phyloP scores from a whole-genome alignment of 176 grass and related monocot species.

The Carex pumila region DNA sequence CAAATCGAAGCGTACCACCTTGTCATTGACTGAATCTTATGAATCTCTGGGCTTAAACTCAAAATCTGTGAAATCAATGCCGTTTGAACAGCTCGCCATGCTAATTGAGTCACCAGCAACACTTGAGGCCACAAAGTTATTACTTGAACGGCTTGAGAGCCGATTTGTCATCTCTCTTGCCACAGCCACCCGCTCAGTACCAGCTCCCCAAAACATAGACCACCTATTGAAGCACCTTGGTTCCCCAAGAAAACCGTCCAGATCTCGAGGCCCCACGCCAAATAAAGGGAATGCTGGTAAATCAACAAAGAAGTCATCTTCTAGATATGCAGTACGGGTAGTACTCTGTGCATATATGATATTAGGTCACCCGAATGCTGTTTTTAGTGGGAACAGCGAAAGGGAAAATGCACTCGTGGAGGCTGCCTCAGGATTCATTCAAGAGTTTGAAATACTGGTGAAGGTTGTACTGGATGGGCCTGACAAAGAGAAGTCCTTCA shows the following conservation, averaged over 20 bases:
- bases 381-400: conserved; percentile 86
- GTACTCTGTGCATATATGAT: conserved; percentile 98
- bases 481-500: conserved; percentile 50
- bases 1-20: conserved; percentile 65
- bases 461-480: conserved; percentile 44
- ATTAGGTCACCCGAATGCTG: conserved; percentile 84
- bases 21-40: conserved; percentile 53
- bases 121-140: conserved; percentile 54
- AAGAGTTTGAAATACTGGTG: conserved; percentile 57
- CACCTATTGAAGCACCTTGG: conserved; percentile 80
- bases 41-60: conserved; percentile 58
- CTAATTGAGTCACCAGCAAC: conserved; percentile 57
- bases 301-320: conserved; percentile 27
- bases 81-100: conserved; percentile 79
- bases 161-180: conserved; percentile 34
- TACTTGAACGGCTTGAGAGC: conserved; percentile 69
- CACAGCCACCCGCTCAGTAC: conserved; percentile 21
- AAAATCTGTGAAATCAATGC: conserved; percentile 74
- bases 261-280: conserved; percentile 19
- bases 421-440: conserved; percentile 53
- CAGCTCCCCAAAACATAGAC: conserved; percentile 63
- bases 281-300: conserved; percentile 39
- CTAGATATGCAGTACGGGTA: conserved; percentile 74
- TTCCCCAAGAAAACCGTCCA: conserved; percentile 59
- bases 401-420: conserved; percentile 56